A percentile compares a stretch with the other conserved stretches of the same genome.
phyloP scores from a whole-genome alignment of 1,284 basidiomycete species.

The Sporisorium reilianum region DNA sequence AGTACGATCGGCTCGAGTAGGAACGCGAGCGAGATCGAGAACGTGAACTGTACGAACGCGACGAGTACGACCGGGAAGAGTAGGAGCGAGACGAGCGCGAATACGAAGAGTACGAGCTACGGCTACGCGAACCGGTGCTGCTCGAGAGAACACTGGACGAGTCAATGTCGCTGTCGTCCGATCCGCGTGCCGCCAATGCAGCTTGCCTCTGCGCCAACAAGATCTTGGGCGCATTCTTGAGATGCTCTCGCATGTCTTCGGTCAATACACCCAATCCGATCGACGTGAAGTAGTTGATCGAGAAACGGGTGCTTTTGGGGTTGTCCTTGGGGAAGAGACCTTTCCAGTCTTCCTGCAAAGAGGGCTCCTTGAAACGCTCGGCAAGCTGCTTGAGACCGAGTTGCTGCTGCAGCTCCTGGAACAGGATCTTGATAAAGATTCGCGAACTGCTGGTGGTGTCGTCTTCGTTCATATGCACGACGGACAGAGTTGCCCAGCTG shows the following conservation, averaged over 20 bases:
- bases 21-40: constrained; percentile 16
- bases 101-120: constrained; percentile 38
- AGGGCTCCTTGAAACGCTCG: constrained; percentile 78
- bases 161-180: constrained; percentile 42
- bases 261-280: constrained; percentile 90
- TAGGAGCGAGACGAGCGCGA: constrained; percentile 39
- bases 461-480: constrained; percentile 94
- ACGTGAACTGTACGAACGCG: constrained; percentile 34
- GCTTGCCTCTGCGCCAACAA: constrained; percentile 89
- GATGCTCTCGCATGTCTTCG: constrained; percentile 94
- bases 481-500: constrained; percentile 86
- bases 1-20: constrained; percentile 38
- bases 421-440: constrained; percentile 97
- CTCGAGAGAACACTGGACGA: constrained; percentile 39
- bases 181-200: constrained; percentile 56
- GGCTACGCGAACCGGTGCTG: constrained; percentile 37
- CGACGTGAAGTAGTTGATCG: constrained; percentile 94
- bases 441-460: constrained; percentile 95
- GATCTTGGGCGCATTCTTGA: constrained; percentile 91
- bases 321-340: constrained; percentile 96
- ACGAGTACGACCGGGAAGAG: constrained; percentile 39
- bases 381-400: constrained; percentile 86
- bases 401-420: constrained; percentile 91
- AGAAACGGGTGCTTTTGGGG: constrained; percentile 94
- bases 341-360: constrained; percentile 78